Conservation (phyloP, 352 stramenopile genomes). For the Plasmopara halstedii region DNA sequence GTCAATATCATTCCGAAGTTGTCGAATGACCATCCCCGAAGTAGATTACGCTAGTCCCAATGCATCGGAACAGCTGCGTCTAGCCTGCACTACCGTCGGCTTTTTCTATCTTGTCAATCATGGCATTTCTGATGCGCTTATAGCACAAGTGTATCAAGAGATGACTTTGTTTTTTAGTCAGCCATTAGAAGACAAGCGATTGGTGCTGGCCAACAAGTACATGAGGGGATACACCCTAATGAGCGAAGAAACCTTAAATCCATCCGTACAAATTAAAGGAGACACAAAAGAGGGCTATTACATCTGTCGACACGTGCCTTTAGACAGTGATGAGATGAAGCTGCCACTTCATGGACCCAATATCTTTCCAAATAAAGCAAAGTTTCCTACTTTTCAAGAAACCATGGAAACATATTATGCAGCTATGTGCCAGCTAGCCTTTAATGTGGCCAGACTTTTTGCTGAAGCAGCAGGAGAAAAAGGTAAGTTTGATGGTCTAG, state of each 20-base stretch:
- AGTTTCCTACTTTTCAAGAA: slow-evolving; percentile 39
- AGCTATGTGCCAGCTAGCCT: slow-evolving; percentile 42
- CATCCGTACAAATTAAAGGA: slow-evolving; percentile 38
- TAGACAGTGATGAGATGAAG: slow-evolving; percentile 46
- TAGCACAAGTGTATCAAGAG: slow-evolving; percentile 45
- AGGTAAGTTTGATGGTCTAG: slow-evolving; percentile 36
- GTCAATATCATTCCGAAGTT: no score
- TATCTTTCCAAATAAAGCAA: slow-evolving; percentile 38
- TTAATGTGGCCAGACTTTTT: slow-evolving; percentile 47
- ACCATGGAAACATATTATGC: slow-evolving; percentile 47
- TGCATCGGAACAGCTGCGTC: slow-evolving; percentile 37
- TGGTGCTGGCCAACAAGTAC: slow-evolving; percentile 59
- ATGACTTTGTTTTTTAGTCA: slow-evolving; percentile 55
- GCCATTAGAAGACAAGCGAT: slow-evolving; percentile 37
- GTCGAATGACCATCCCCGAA: no score
- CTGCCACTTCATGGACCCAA: slow-evolving; percentile 58
- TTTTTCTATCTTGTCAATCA: slow-evolving; percentile 72
- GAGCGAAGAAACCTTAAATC: slow-evolving; percentile 70
- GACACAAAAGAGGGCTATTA: slow-evolving; percentile 78
- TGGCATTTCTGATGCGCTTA: slow-evolving; percentile 26
- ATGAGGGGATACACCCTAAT: slow-evolving; percentile 68
- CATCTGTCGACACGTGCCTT: slow-evolving; percentile 57
- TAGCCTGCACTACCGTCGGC: slow-evolving; percentile 45
- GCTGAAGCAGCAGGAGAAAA: slow-evolving; percentile 41
- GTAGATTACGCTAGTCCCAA: slow-evolving; percentile 41